Conservation (phyloP, 2,329 filamentous ascomycete species). For the Aspergillus carbonarius region DNA sequence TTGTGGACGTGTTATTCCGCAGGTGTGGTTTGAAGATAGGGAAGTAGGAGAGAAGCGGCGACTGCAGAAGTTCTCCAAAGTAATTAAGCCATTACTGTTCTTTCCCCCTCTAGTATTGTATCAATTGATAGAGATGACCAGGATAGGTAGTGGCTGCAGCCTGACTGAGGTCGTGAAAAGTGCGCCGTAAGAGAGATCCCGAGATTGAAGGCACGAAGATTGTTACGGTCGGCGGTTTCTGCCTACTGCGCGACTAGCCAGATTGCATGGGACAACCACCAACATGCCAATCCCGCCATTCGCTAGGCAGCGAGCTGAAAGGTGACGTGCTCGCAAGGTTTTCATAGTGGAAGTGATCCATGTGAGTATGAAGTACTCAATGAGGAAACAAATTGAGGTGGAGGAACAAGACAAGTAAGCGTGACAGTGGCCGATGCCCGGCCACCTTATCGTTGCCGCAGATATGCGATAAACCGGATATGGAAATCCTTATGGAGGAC, state of each 20-base stretch:
- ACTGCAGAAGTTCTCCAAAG: background rate
- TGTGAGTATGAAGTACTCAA: background rate
- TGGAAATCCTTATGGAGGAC: background rate
- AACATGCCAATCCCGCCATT: background rate
- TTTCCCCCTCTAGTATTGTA: background rate
- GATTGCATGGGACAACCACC: background rate
- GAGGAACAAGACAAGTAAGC: background rate
- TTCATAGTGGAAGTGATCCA: background rate
- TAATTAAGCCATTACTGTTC: background rate
- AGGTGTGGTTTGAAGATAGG: background rate
- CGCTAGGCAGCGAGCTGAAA: too few relatives aligned
- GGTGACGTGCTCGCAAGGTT: background rate
- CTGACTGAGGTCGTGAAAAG: background rate
- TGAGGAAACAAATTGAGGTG: background rate
- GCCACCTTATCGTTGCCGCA: background rate
- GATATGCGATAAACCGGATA: slow-evolving; percentile 1
- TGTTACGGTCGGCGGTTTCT: slow-evolving; percentile 27
- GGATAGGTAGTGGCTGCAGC: background rate
- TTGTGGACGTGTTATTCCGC: background rate
- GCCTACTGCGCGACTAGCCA: slow-evolving; percentile 21
- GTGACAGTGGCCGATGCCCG: background rate
- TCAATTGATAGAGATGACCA: background rate
- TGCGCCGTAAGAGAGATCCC: slow-evolving; percentile 8
- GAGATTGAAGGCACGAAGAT: slow-evolving; percentile 24
- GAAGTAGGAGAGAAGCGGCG: background rate